Base-by-base conservation (phyloP, 139 green algal species). In the Coccomyxa sp. region DNA sequence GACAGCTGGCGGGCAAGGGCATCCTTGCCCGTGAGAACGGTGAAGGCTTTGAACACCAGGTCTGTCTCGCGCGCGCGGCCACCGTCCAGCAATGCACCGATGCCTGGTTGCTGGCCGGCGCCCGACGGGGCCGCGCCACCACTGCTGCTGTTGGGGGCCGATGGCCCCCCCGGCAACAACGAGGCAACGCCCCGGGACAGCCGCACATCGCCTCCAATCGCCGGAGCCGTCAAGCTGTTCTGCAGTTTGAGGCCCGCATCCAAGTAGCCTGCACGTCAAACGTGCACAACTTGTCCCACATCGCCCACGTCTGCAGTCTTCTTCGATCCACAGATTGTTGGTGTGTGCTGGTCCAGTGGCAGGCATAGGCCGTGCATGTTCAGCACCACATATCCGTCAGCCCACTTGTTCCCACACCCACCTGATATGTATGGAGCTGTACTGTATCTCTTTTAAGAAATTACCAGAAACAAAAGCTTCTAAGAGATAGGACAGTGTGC, bases 101-200 rank as follows among this genome's bases (percentile, higher is more conserved):
- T 51, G 38, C 38, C 38, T 7, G 38, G 7, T 7, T 51, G 18
- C 63, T 71, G 63, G 63, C 27, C 38, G 71, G 38, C n/a, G 68
- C 79, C 71, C 28, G 38, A 51, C 3, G 38, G 7, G 38, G 38
- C 67, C 32, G 28, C 66, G 27, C 38, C 80, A 28, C 76, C 76
- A 9, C 63, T 11, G 63, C 63, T 71, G 63, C 63, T 71, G n/a
- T 30, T 38, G 58, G 67, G 21, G 68, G 38, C 32, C 30, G 81
- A 18, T 0, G 77, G 77, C 31, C 80, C 86, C 58, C 88, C 88
- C 11, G 92, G 93, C 60, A 92, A 81, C 18, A 97, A 88, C 86
- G 88, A 93, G 0, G 92, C 86, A 0, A 87, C 92, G 60, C 94
- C 95, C 15, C 83, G 81, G 63, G 85, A 93, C 66, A 98, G 87